These are phyloP conservation scores for Apophysomyces variabilis DNA, from an alignment of 371 early-diverging fungal genomes.

Conservation along the genomic window DNA sequence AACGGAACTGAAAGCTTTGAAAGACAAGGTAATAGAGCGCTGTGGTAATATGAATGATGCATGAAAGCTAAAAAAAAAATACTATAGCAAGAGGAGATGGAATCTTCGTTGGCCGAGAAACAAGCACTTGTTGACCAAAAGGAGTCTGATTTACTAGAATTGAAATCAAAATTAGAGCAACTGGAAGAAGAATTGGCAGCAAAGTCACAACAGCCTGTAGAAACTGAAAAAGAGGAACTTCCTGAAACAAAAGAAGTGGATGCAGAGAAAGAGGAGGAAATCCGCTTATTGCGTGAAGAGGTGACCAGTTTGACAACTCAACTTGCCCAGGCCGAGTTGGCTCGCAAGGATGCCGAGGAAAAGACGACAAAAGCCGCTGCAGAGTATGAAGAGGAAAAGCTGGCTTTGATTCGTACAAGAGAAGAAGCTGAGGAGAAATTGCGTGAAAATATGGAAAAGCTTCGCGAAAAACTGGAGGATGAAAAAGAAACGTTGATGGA, in stretches of 20 bases:
- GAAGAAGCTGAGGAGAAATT: slow-evolving; percentile 18
- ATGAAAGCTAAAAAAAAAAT: background rate
- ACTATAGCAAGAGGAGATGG: slow-evolving; percentile 22
- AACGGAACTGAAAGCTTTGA: slow-evolving; percentile 27
- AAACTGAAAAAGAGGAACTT: slow-evolving; percentile 3
- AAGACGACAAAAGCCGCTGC: background rate
- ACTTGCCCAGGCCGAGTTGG: background rate
- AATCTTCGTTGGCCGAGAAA: slow-evolving; percentile 19
- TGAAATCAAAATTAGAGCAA: slow-evolving; percentile 18
- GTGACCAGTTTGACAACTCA: background rate
- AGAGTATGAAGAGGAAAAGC: slow-evolving; percentile 22
- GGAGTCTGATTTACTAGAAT: slow-evolving; percentile 19
- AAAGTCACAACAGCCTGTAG: background rate
- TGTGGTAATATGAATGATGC: background rate
- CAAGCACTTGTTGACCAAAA: slow-evolving; percentile 22
- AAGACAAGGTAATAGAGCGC: slow-evolving; percentile 20
- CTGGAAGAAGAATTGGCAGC: slow-evolving; percentile 16
- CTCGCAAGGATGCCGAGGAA: background rate
- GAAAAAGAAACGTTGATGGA: slow-evolving; percentile 25
- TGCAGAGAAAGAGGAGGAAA: background rate
- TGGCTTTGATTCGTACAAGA: slow-evolving; percentile 12
- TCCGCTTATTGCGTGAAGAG: background rate
- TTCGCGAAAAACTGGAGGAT: slow-evolving; percentile 31
- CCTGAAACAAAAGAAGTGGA: background rate
- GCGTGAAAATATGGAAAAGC: slow-evolving; percentile 24